Evolutionary conservation across 345 rosid species (phyloP), one percentile per base, ranked within the genome.

Genomic region (Corchorus capsularis): DNA sequence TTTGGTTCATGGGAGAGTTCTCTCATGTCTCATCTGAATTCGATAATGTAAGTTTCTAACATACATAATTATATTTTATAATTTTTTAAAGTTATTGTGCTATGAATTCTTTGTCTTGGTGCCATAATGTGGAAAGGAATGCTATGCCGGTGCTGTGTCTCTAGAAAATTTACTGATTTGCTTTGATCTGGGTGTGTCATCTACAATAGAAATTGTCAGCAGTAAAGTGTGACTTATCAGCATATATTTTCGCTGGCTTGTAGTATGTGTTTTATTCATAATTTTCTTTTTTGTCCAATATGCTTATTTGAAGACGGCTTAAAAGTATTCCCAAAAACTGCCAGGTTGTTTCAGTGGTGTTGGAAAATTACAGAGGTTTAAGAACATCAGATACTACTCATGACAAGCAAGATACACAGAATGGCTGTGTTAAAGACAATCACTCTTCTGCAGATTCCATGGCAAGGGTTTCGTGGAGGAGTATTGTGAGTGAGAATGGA

Each of bases 1-100:
- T 89, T 75, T 89, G 96, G 93, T 89, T 88, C 84, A 91, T 91
- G 93, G 93, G 93, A 52, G 91, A 89, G 63, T 89, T 88, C 79
- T 89, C 96, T 73, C 92, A 89, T 76, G 85, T 88, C 75, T 84
- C 92, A 59, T 81, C 86, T 17, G 92, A 87, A 75, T 91, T 91
- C 72, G 96, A 91, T 74, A 82, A 83, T 84, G 93, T 89, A 81
- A 87, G 90, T 81, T 74, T 75, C 17, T 39, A 41, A 52, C 68
- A 49, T 41, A 7, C 65, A 9, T 47, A 61, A 46, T 61, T 63
- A 6, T 60, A 8, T 64, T 64, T 69, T 78, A 32, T 17, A n/a
- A 20, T 4, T 11, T 57, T 69, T 79, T 50, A 41, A 27, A 69
- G 9, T 14, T 73, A 46, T 34, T 69, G 71, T 60, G 12, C 13